Percentiles rank a stretch among this genome's conserved stretches.
These are phyloP conservation scores for Hepatocystis sp. DNA, from an alignment of 169 alveolate species.

Conservation along the genomic window DNA sequence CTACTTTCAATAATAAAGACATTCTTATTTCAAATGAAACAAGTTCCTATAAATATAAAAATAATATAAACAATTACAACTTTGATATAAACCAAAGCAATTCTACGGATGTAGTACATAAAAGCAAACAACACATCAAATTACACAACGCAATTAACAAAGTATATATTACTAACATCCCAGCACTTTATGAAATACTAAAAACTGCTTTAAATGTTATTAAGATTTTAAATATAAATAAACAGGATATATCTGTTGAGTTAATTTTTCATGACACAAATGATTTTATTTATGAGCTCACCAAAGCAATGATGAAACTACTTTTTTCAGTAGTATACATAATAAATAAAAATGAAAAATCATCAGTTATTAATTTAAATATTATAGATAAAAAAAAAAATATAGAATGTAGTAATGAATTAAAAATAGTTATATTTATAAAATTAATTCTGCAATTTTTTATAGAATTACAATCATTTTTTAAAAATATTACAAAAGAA, in stretches of 20 bases:
- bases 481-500: slow-evolving; percentile 22
- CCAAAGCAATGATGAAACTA: slow-evolving; percentile 30
- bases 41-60: no score
- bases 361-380: slow-evolving; percentile 17
- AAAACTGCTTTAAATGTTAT: slow-evolving; percentile 52
- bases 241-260: slow-evolving; percentile 45
- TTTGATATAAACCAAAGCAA: no score
- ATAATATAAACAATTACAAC: no score
- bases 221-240: slow-evolving; percentile 38
- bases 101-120: no score
- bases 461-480: slow-evolving; percentile 41
- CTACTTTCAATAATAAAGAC: no score
- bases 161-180: slow-evolving; percentile 38
- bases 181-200: slow-evolving; percentile 40
- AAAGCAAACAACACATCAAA: not conserved
- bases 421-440: slow-evolving; percentile 35
- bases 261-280: slow-evolving; percentile 19
- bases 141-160: slow-evolving; percentile 28
- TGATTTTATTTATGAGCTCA: slow-evolving; percentile 13
- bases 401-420: slow-evolving; percentile 25
- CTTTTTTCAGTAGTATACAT: slow-evolving; percentile 35
- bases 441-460: slow-evolving; percentile 35
- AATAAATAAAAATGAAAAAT: slow-evolving; percentile 41
- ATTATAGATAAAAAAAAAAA: slow-evolving; percentile 27
- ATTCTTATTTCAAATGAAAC: no score